These are phyloP conservation scores for Podila epicladia DNA, from an alignment of 192 early-diverging fungal genomes.

Conservation along the genomic window DNA sequence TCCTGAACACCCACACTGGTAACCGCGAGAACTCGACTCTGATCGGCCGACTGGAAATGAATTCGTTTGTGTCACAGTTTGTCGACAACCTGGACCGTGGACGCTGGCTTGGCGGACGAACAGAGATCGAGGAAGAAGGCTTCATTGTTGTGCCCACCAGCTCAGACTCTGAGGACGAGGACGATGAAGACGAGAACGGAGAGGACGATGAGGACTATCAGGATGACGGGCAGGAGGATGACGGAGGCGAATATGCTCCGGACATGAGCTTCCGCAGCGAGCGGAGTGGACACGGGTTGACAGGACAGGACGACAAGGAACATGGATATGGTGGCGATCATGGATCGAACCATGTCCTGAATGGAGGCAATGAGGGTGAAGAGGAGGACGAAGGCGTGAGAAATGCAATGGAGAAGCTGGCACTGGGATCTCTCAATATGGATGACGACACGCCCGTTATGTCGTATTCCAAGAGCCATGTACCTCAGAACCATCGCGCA, in stretches of 20 bases:
- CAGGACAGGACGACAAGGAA: not conserved
- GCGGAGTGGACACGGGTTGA: not conserved
- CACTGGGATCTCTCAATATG: conserved; percentile 39
- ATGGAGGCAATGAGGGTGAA: conserved; percentile 21
- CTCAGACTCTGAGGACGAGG: conserved; percentile 17
- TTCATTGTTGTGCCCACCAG: conserved; percentile 42
- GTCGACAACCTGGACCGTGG: conserved; percentile 39
- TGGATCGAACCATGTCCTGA: conserved; percentile 22
- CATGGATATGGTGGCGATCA: conserved; percentile 12
- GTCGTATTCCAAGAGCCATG: not conserved
- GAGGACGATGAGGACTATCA: not conserved
- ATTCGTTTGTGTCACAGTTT: conserved; percentile 44
- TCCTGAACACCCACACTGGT: conserved; percentile 32
- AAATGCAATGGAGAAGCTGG: conserved; percentile 30
- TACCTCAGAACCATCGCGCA: too few relatives aligned
- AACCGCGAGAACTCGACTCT: conserved; percentile 20
- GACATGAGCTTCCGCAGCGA: conserved; percentile 1
- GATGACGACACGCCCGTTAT: conserved; percentile 33
- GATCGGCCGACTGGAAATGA: conserved; percentile 45
- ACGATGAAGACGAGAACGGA: conserved; percentile 10
- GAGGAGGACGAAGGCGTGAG: conserved; percentile 42
- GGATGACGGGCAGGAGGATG: not conserved
- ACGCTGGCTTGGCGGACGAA: conserved; percentile 36
- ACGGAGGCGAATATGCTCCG: conserved; percentile 4
- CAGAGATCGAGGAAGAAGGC: conserved; percentile 22